Evolutionary conservation across 768 basidiomycete genomes (phyloP), one percentile per base, ranked within the genome.

Genomic region (Hygrophoropsis aurantiaca): DNA sequence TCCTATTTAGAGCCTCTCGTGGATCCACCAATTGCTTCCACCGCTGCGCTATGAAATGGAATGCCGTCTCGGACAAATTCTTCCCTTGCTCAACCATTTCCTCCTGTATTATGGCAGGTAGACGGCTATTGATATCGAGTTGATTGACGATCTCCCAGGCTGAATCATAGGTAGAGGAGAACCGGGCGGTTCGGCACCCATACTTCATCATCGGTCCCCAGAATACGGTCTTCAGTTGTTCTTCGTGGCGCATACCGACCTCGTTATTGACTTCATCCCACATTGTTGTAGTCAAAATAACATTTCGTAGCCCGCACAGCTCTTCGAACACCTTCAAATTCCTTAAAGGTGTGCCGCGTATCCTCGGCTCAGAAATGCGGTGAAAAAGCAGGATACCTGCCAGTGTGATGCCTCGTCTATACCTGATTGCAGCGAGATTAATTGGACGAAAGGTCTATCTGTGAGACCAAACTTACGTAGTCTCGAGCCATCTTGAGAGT

Each of bases 301-400:
- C 65, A 9, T 64, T 64, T 0, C 50, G 49, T 47, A 46, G 13
- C 47, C 67, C 63, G n/a, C 65, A 66, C 5, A 65, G 20, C 35
- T 55, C 40, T 35, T 30, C 40, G 40, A 74, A 71, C 54, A 69
- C 57, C 4, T 55, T 56, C 15, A 71, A 58, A 45, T 72, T 69
- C 35, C 55, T 68, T 23, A 60, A 40, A 0, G 67, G 57, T 1
- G 65, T 56, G 15, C 66, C 73, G 0, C 57, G 58, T 61, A 72
- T 64, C 1, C 70, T 61, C 40, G 65, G 65, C 35, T 72, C 70
- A 5, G 68, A 58, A 32, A 74, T 74, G 11, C 67, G 64, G 46
- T 74, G 73, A 11, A 73, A 47, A 46, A 72, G 73, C 16, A 74
- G n/a, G 23, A 74, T 62, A 1, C 62, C 70, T 7, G 64, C 52